Conservation (phyloP, 139 green algal genomes). For the Ettlia oleoabundans region DNA sequence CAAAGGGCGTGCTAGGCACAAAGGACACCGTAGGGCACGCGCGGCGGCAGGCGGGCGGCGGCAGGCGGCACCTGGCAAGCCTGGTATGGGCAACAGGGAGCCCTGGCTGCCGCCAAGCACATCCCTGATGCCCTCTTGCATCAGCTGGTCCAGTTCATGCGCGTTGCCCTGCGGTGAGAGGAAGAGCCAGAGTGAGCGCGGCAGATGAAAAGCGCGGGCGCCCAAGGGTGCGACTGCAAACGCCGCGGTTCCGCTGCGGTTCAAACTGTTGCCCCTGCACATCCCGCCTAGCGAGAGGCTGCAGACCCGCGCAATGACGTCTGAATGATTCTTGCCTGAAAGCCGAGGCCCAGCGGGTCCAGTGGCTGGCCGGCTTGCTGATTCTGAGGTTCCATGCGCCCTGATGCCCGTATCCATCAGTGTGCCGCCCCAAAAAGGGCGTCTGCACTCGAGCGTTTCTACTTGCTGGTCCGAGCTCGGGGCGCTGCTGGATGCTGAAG, state of each 20-base stretch:
- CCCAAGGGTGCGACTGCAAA: too few species aligned
- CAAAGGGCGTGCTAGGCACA: too few species aligned
- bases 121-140: slow-evolving; percentile 24
- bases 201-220: too few species aligned
- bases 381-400: not conserved
- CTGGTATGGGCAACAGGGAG: slow-evolving; percentile 18
- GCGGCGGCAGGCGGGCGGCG: too few species aligned
- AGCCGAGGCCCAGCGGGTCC: not conserved
- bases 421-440: not conserved
- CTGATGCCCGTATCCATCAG: not conserved
- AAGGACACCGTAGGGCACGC: too few species aligned
- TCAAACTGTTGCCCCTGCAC: too few species aligned
- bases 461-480: not conserved
- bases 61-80: slow-evolving; percentile 24
- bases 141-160: slow-evolving; percentile 1
- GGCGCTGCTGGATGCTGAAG: not conserved
- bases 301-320: too few species aligned
- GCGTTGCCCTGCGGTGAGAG: not conserved
- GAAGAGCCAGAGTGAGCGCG: not conserved
- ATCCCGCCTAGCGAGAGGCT: too few species aligned
- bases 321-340: not conserved
- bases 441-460: not conserved
- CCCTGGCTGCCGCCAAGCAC: slow-evolving; percentile 34
- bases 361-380: not conserved
- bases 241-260: too few species aligned